phyloP scores from a whole-genome alignment of 1,284 basidiomycete species.

The Sporisorium reilianum region DNA sequence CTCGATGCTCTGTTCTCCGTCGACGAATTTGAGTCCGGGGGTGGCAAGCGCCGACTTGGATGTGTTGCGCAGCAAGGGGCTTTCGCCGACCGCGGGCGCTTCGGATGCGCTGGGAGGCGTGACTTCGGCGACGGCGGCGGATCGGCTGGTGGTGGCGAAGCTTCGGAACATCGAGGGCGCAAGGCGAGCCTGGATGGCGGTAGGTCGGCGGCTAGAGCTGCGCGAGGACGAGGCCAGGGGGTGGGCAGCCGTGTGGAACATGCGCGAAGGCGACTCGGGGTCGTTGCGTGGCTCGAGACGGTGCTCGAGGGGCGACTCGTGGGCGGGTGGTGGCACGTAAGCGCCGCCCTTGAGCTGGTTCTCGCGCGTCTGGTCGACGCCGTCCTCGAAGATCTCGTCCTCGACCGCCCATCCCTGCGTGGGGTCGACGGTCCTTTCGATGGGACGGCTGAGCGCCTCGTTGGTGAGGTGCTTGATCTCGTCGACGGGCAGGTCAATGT shows the following conservation, averaged over 20 bases:
- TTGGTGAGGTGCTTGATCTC: slow-evolving; percentile 60
- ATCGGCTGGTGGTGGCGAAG: slow-evolving; percentile 49
- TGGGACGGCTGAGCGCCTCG: slow-evolving; percentile 53
- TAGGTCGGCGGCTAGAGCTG: slow-evolving; percentile 38
- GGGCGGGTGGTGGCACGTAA: slow-evolving; percentile 51
- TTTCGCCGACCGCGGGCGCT: slow-evolving; percentile 41
- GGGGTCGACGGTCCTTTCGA: slow-evolving; percentile 61
- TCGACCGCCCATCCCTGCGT: slow-evolving; percentile 57
- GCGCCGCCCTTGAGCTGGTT: slow-evolving; percentile 53
- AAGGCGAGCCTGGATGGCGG: slow-evolving; percentile 44
- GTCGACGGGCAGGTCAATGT: slow-evolving; percentile 49
- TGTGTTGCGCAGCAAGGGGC: slow-evolving; percentile 49
- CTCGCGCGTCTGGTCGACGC: slow-evolving; percentile 57
- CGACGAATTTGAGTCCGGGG: slow-evolving; percentile 53
- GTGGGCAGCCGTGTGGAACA: slow-evolving; percentile 47
- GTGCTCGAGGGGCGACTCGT: slow-evolving; percentile 54
- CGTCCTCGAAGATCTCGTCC: slow-evolving; percentile 64
- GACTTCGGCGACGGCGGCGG: slow-evolving; percentile 37
- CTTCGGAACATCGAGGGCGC: slow-evolving; percentile 39
- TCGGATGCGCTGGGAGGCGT: slow-evolving; percentile 36
- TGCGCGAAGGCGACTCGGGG: slow-evolving; percentile 33
- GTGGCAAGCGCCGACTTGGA: slow-evolving; percentile 53
- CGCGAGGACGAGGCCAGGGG: slow-evolving; percentile 33
- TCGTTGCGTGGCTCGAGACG: slow-evolving; percentile 62
- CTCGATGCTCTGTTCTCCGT: slow-evolving; percentile 52